Conservation (phyloP, 163 green algal species). For the Scenedesmus sp. region DNA sequence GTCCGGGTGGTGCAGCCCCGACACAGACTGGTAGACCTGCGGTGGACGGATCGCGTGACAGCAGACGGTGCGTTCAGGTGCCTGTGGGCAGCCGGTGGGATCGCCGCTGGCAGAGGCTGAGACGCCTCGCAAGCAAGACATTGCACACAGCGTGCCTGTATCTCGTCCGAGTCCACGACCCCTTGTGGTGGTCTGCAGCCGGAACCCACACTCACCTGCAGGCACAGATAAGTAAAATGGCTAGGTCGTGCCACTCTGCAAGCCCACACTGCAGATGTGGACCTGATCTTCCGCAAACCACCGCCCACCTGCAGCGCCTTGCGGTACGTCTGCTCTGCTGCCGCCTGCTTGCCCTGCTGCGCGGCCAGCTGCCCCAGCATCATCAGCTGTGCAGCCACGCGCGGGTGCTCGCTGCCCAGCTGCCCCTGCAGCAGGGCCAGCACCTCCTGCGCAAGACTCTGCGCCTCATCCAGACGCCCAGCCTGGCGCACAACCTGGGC, state of each 20-base stretch:
- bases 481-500: slow-evolving; percentile 46
- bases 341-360: slow-evolving; percentile 39
- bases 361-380: slow-evolving; percentile 47
- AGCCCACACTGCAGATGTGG: too few relatives aligned
- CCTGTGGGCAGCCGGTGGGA: not conserved
- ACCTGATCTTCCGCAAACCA: too few relatives aligned
- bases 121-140: not conserved
- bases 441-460: slow-evolving; percentile 44
- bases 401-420: slow-evolving; percentile 51
- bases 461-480: slow-evolving; percentile 36
- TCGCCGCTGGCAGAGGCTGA: not conserved
- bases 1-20: slow-evolving; percentile 49
- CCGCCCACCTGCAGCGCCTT: slow-evolving; percentile 42
- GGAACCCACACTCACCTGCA: too few relatives aligned
- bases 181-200: not conserved
- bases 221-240: too few relatives aligned
- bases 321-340: slow-evolving; percentile 42
- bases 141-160: not conserved
- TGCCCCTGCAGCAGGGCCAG: slow-evolving; percentile 50
- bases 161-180: not conserved
- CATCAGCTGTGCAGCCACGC: slow-evolving; percentile 48
- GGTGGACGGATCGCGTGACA: not conserved
- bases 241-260: too few relatives aligned
- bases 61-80: not conserved
- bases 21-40: slow-evolving; percentile 47